These are phyloP conservation scores for Aphanomyces astaci DNA, from an alignment of 352 stramenopile species.

Conservation along the genomic window DNA sequence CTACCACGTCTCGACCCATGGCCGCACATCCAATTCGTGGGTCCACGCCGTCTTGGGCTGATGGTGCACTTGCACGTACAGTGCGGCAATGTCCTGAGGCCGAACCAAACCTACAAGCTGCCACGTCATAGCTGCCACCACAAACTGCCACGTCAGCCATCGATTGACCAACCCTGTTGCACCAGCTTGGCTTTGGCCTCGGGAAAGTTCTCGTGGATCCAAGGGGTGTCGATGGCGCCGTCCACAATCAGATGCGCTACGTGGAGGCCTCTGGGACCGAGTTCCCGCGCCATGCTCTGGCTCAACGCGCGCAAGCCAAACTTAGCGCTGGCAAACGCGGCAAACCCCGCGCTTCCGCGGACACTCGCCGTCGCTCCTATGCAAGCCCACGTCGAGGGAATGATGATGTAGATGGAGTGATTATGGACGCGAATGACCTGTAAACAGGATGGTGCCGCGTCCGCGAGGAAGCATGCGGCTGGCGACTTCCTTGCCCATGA, in stretches of 20 bases:
- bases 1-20: conserved; percentile 21
- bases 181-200: conserved; percentile 6
- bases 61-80: conserved; percentile 30
- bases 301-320: conserved; percentile 28
- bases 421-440: conserved; percentile 13
- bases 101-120: conserved; percentile 25
- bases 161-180: conserved; percentile 7
- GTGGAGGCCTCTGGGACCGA: conserved; percentile 36
- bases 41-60: conserved; percentile 34
- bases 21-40: conserved; percentile 33
- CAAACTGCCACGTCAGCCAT: too few relatives aligned
- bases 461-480: conserved; percentile 25
- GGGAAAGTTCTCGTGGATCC: conserved; percentile 20
- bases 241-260: conserved; percentile 38
- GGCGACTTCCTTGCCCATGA: conserved; percentile 27
- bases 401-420: background rate
- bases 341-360: conserved; percentile 28
- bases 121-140: background rate
- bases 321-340: conserved; percentile 37
- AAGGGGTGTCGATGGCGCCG: conserved; percentile 27
- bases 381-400: too few relatives aligned
- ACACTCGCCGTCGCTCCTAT: conserved; percentile 33
- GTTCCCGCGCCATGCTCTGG: conserved; percentile 36
- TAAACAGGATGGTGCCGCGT: conserved; percentile 35
- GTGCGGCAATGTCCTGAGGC: conserved; percentile 33